Base-by-base conservation (phyloP, 345 rosid genomes). In the Murraya koenigii region DNA sequence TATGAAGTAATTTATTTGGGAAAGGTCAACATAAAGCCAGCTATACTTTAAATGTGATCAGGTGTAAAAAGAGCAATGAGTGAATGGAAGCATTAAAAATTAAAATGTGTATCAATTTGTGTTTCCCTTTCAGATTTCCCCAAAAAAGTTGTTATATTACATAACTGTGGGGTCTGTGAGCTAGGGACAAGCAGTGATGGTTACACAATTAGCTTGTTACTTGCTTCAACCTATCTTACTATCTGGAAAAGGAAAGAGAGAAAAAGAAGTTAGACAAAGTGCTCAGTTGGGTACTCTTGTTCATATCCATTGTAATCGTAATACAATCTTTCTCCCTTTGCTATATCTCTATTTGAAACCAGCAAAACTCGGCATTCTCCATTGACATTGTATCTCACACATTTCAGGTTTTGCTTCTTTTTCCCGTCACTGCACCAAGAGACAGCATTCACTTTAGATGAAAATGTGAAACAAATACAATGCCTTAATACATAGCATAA, bases 241-340 rank as follows among this genome's bases (percentile, higher is more conserved):
- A 20, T 58, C 39, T 58, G 52, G 25, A 28, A 60, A n/a, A 54
- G 25, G 25, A 49, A 49, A 70, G 38, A 3, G 0, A 32, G 10
- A 22, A 59, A 23, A 15, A 28, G 17, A 60, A n/a, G 81, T 88
- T 86, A 96, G 75, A 94, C 93, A 85, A 96, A 96, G 87, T 96
- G 97, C 70, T 96, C 94, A 36, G 98, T 96, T 11, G 99, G 97
- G 80, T 96, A 96, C 80, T 90, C 93, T 78, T 92, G 90, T 83
- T 94, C 95, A 72, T 88, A 86, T 72, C 97, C 99, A 55, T 96
- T 96, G 84, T 96, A 96, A 87, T 96, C 99, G 78, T 94, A 94
- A 78, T 96, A 94, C 72, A 96, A 85, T 67, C 94, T 83, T 86
- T 96, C 99, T 20, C 97, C 98, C 82, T 88, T 90, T 0, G 84